Conservation (phyloP, 2,329 filamentous ascomycete genomes). For the Cyanodermella asteris region DNA sequence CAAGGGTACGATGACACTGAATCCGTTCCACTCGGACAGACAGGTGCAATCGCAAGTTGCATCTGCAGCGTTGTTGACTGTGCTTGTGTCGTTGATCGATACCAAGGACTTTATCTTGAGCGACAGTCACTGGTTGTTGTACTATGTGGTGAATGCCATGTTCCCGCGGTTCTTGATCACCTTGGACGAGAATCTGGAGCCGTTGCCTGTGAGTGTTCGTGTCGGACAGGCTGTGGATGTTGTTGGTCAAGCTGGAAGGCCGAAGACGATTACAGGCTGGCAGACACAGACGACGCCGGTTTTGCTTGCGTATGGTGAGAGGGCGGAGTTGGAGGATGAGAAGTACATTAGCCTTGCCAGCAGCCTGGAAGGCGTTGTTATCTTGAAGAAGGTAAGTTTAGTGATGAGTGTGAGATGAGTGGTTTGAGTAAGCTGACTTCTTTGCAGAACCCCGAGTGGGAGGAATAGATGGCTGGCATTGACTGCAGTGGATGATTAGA, state of each 20-base stretch:
- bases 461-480: too few species aligned
- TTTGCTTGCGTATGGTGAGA: slow-evolving; percentile 77
- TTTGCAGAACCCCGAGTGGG: slow-evolving; percentile 1
- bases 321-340: slow-evolving; percentile 92
- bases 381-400: slow-evolving; percentile 70
- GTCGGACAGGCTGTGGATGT: slow-evolving; percentile 97
- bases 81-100: slow-evolving; percentile 84
- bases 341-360: slow-evolving; percentile 84
- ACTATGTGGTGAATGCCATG: slow-evolving; percentile 93
- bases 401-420: neutral
- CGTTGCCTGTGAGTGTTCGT: slow-evolving; percentile 82
- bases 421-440: neutral
- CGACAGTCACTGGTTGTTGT: slow-evolving; percentile 76
- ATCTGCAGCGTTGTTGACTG: slow-evolving; percentile 69
- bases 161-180: slow-evolving; percentile 92
- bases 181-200: slow-evolving; percentile 81
- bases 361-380: slow-evolving; percentile 83
- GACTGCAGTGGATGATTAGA: too few species aligned
- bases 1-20: slow-evolving; percentile 88
- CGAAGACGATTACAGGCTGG: slow-evolving; percentile 98
- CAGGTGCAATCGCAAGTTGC: slow-evolving; percentile 85
- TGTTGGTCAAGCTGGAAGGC: slow-evolving; percentile 85
- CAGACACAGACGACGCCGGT: slow-evolving; percentile 99
- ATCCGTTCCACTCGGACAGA: slow-evolving; percentile 97
- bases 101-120: slow-evolving; percentile 63